Conservation (phyloP, 2,329 filamentous ascomycete genomes). For the Xylariaceae sp. region DNA sequence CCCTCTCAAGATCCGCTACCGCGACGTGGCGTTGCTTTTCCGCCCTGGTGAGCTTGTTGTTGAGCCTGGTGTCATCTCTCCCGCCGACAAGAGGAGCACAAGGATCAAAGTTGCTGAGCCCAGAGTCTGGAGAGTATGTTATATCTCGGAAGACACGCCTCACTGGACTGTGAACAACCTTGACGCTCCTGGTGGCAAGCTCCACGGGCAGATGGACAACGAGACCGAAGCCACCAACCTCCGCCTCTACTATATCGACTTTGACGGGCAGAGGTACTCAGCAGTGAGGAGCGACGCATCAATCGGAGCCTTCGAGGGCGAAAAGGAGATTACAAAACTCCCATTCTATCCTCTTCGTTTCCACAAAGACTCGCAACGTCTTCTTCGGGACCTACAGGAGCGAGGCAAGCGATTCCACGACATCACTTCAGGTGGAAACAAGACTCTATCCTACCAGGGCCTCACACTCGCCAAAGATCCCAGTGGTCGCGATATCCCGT, state of each 20-base stretch:
- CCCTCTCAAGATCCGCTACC: slow-evolving; percentile 12
- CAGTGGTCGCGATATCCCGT: slow-evolving; percentile 10
- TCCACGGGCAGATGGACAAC: slow-evolving; percentile 6
- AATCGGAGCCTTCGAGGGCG: slow-evolving; percentile 14
- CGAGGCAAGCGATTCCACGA: slow-evolving; percentile 14
- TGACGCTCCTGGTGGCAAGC: slow-evolving; percentile 10
- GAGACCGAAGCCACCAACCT: slow-evolving; percentile 15
- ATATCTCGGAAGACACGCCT: slow-evolving; percentile 17
- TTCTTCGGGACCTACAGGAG: slow-evolving; percentile 12
- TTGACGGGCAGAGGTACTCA: slow-evolving; percentile 15
- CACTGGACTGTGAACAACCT: slow-evolving; percentile 14
- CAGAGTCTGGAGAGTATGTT: slow-evolving; percentile 18
- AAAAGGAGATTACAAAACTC: slow-evolving; percentile 18
- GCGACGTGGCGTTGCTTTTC: slow-evolving; percentile 16
- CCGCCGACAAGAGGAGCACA: slow-evolving; percentile 12
- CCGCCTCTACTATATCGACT: slow-evolving; percentile 17
- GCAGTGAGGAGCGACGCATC: slow-evolving; percentile 14
- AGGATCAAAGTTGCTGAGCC: slow-evolving; percentile 10
- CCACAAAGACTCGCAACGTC: slow-evolving; percentile 12
- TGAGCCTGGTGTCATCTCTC: slow-evolving; percentile 10
- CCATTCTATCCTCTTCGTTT: slow-evolving; percentile 16
- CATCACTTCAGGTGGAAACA: slow-evolving; percentile 16
- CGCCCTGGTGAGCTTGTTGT: slow-evolving; percentile 15
- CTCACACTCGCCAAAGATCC: slow-evolving; percentile 17
- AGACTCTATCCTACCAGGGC: slow-evolving; percentile 13